Evolutionary conservation across 164 flowering plant genomes (phyloP), one percentile per base, ranked within the genome.

Genomic region (Vitis cinerea): DNA sequence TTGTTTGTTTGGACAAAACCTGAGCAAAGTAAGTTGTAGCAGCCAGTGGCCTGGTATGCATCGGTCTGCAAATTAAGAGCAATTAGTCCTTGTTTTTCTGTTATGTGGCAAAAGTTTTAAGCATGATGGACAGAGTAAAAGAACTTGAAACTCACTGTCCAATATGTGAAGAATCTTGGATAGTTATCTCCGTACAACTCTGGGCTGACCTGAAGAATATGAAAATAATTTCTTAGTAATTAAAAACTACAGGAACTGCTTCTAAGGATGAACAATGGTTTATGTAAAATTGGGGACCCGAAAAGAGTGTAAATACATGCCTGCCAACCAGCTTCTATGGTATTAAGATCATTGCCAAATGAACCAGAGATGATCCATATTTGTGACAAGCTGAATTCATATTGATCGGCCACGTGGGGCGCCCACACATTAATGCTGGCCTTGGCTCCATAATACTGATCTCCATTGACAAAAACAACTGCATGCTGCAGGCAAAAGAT

Each of bases 311-410:
- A 47, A 5, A 23, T 19, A 75, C 83, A 10, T 80, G 73, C 99
- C 97, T 93, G 99, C 99, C 99, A 96, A 37, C 99, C 99, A 71
- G 99, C 99, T 88, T 96, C 99, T 72, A 96, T 90, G 82, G 99
- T 96, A 75, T 96, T 96, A 8, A 96, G 92, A 79, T 96, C 99
- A 73, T 90, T 68, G 54, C 97, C 96, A 71, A 96, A 92, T 5
- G 97, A 85, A 69, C 99, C 99, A 30, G 99, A 93, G 63, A 92
- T 96, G 74, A 96, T 85, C 99, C 99, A 96, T 23, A 96, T 76
- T 72, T 96, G 99, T 16, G 99, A 96, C 65, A 96, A 81, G 77
- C 98, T 93, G 78, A 96, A 96, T 71, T 96, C 99, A 68, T 86
- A 83, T 54, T 59, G 74, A 71, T 87, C 83, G 15, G 87, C 70